These are phyloP conservation scores for Podila epigama DNA, from an alignment of 192 early-diverging fungal species.

Conservation along the genomic window DNA sequence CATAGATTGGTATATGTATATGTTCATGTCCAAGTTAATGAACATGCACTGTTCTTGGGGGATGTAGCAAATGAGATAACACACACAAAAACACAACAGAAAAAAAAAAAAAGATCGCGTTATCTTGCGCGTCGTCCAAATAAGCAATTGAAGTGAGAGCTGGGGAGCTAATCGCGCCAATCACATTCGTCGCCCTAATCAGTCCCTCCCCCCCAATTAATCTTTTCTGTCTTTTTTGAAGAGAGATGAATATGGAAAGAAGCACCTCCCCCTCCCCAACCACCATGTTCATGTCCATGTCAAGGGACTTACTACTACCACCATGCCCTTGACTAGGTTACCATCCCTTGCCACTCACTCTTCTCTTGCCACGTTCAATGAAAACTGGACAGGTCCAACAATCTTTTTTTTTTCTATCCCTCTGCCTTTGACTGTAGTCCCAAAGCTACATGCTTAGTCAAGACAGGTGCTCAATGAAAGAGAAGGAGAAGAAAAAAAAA, in stretches of 20 bases:
- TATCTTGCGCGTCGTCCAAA: background rate
- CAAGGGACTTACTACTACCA: too few species aligned
- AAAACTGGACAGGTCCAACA: too few species aligned
- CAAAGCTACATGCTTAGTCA: background rate
- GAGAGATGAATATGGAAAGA: background rate
- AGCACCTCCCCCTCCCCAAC: too few species aligned
- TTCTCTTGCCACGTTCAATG: too few species aligned
- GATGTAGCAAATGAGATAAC: background rate
- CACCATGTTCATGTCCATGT: too few species aligned
- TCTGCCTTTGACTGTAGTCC: background rate
- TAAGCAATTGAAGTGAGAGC: background rate
- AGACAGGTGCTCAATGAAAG: background rate
- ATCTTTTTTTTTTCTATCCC: background rate
- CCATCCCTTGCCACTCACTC: too few species aligned
- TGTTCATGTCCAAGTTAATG: too few species aligned
- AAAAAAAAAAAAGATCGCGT: background rate
- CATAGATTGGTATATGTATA: too few species aligned
- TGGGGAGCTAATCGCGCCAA: constrained; percentile 33
- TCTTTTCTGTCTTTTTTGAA: background rate
- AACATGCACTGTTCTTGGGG: too few species aligned
- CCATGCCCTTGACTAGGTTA: too few species aligned
- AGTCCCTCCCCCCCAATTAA: background rate
- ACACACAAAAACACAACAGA: background rate
- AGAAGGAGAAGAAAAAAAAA: background rate
- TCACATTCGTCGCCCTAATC: constrained; percentile 44